phyloP scores from a whole-genome alignment of 2,329 filamentous ascomycete genomes.

The Colletotrichum coccodes region DNA sequence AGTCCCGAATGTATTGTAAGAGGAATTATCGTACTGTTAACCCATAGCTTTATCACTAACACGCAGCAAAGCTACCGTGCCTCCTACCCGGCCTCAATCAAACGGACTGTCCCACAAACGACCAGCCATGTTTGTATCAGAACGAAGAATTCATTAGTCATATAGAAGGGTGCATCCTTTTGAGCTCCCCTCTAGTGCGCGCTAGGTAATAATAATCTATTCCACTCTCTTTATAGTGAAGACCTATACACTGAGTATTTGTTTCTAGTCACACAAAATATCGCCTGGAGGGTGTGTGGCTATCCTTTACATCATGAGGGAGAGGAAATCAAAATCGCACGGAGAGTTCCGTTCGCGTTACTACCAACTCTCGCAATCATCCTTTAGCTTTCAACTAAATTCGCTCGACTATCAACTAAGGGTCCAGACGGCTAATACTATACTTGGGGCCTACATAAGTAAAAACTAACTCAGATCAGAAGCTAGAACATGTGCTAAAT shows the following conservation, averaged over 20 bases:
- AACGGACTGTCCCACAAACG: background rate
- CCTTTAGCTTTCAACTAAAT: background rate
- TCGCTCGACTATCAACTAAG: background rate
- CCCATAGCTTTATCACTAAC: background rate
- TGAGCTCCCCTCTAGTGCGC: slow-evolving; percentile 14
- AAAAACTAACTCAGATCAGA: rapidly evolving
- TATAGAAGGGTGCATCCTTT: background rate
- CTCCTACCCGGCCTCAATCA: background rate
- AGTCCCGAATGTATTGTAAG: slow-evolving; percentile 20
- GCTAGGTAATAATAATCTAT: background rate
- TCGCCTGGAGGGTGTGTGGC: slow-evolving; percentile 10
- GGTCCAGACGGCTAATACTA: slow-evolving; percentile 19
- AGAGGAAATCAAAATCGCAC: background rate
- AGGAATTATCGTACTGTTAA: background rate
- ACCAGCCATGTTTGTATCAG: slow-evolving; percentile 19
- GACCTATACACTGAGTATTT: background rate
- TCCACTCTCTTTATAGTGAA: rapidly evolving
- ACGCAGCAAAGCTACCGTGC: slow-evolving; percentile 8
- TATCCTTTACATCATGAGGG: background rate
- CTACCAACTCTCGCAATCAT: slow-evolving; percentile 8
- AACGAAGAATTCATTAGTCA: background rate
- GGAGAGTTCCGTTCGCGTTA: background rate
- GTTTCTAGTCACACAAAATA: slow-evolving; percentile 1
- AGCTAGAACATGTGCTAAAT: background rate
- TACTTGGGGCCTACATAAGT: slow-evolving; percentile 15